phyloP scores from a whole-genome alignment of 768 basidiomycete species.

The Phlebiopsis flavidoalba region DNA sequence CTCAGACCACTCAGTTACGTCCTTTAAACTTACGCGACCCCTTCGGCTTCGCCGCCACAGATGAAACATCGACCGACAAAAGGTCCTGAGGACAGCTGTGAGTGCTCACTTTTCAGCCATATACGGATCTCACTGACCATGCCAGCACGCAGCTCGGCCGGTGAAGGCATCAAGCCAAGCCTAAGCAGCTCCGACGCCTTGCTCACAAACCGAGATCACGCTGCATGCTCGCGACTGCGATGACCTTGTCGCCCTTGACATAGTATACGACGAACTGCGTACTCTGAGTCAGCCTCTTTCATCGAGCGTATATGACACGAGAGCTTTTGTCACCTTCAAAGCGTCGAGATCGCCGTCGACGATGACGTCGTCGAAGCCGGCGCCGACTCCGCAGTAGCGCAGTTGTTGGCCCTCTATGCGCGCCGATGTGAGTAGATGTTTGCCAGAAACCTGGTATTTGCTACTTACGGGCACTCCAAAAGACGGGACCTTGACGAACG shows the following conservation, averaged over 20 bases:
- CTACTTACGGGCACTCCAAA: slow-evolving; percentile 84
- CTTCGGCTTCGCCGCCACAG: slow-evolving; percentile 18
- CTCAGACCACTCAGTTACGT: background rate
- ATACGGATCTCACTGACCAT: slow-evolving; percentile 44
- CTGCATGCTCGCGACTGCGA: slow-evolving; percentile 77
- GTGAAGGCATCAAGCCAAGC: slow-evolving; percentile 74
- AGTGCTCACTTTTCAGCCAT: background rate
- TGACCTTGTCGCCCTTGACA: slow-evolving; percentile 53
- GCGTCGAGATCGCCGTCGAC: slow-evolving; percentile 71
- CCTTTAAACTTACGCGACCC: slow-evolving; percentile 4
- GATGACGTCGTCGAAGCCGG: slow-evolving; percentile 68
- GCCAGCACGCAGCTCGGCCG: slow-evolving; percentile 66
- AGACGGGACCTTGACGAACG: slow-evolving; percentile 77
- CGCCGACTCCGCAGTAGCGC: slow-evolving; percentile 76
- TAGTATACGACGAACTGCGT: slow-evolving; percentile 78
- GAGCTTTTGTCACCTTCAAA: slow-evolving; percentile 60
- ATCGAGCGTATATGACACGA: background rate
- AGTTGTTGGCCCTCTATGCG: slow-evolving; percentile 75
- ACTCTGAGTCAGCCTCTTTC: background rate
- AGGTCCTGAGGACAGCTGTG: slow-evolving; percentile 19
- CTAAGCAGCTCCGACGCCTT: slow-evolving; percentile 77
- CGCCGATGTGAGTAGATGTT: background rate
- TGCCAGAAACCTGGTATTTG: background rate
- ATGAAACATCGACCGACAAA: slow-evolving; percentile 27
- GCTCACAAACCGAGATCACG: slow-evolving; percentile 74